Conservation (phyloP, 805 yeast species). For the Candida nemodendra region DNA sequence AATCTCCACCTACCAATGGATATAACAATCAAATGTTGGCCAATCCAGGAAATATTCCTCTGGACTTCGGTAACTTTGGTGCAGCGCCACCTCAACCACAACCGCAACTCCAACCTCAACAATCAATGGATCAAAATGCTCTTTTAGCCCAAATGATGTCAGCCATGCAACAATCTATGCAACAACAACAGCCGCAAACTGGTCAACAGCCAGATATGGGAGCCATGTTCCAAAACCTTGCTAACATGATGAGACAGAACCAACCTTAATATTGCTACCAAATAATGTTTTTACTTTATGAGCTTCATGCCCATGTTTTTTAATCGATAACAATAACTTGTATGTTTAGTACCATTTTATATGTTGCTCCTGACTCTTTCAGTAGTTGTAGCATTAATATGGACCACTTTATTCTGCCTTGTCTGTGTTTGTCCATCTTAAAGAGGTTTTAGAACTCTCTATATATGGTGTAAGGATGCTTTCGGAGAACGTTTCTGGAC, state of each 20-base stretch:
- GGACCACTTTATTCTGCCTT: too few relatives aligned
- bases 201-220: slow-evolving; percentile 33
- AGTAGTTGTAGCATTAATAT: too few relatives aligned
- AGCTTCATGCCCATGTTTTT: background rate
- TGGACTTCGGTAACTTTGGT: slow-evolving; percentile 22
- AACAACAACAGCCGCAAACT: slow-evolving; percentile 18
- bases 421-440: too few relatives aligned
- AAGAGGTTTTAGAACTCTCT: too few relatives aligned
- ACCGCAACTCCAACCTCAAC: slow-evolving; percentile 15
- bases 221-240: slow-evolving; percentile 36
- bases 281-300: background rate
- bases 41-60: slow-evolving; percentile 24
- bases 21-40: slow-evolving; percentile 14
- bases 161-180: slow-evolving; percentile 30
- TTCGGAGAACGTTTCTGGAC: too few relatives aligned
- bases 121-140: slow-evolving; percentile 25
- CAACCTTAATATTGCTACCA: slow-evolving; percentile 12
- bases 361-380: too few relatives aligned
- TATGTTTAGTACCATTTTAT: too few relatives aligned
- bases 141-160: slow-evolving; percentile 36
- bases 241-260: slow-evolving; percentile 34
- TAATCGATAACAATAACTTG: too few relatives aligned
- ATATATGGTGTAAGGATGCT: too few relatives aligned
- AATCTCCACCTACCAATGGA: slow-evolving; percentile 13
- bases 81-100: slow-evolving; percentile 16